Base-by-base conservation (phyloP, 345 rosid species). In the Lepidium africanum region DNA sequence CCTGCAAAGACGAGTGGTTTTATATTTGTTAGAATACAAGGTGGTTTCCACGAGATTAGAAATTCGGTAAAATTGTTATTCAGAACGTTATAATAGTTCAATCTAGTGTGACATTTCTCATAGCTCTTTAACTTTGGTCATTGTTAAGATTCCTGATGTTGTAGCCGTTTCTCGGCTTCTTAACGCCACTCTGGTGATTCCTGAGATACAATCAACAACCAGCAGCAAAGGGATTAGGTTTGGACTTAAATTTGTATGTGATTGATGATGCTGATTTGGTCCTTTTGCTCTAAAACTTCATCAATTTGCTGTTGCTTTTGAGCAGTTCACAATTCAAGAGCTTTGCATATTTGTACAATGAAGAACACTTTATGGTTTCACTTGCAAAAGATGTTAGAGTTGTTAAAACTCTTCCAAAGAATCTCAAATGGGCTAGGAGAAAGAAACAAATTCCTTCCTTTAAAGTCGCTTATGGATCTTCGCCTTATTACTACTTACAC, bases 201-300 rank as follows among this genome's bases (percentile, higher is more conserved):
- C 99, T 32, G 97, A 94, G 86, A 84, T 94, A 73, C 99, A 94
- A 73, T 91, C 97, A 69, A 94, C 99, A 53, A 94, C 99, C 10
- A 90, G 99, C 78, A 94, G 88, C 77, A 94, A 94, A 81, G 99
- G 99, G 55, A 94, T 94, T 77, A 94, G 98, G 97, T 92, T 63
- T 3, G 14, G 30, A 25, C 67, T 38, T 14, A 25, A n/a, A 5
- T 38, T 10, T 46, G 49, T 13, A 33, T 37, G 19, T 5, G 5
- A 58, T 38, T 46, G 19, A 27, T 64, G 39, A 2, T 46, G 10
- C 4, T 33, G 48, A 59, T 43, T 36, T 43, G 1, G 16, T 72
- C 47, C 57, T 32, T 69, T 75, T 25, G 10, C 12, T 40, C 30
- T 69, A 17, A 30, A 30, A 10, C 25, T 53, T 46, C 27, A 35